phyloP scores from a whole-genome alignment of 2,329 filamentous ascomycete species.

The Arachnomyces sp. region DNA sequence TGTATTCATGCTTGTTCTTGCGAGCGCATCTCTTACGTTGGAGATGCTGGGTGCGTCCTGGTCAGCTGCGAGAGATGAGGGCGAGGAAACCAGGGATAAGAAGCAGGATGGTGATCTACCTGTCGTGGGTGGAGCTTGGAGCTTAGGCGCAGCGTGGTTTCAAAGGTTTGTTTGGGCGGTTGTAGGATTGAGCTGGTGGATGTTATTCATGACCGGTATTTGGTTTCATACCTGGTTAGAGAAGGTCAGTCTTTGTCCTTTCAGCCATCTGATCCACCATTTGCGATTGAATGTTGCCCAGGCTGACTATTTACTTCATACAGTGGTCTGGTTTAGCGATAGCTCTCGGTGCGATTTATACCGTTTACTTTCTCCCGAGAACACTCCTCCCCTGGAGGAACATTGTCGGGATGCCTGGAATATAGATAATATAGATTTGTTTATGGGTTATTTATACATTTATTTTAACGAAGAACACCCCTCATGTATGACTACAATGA shows the following conservation, averaged over 20 bases:
- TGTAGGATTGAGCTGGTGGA: constrained; percentile 72
- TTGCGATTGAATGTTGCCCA: not conserved
- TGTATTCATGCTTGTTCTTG: constrained; percentile 83
- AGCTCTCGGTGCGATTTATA: constrained; percentile 41
- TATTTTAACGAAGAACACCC: too few relatives aligned
- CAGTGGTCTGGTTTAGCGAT: constrained; percentile 44
- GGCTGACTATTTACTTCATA: constrained; percentile 9
- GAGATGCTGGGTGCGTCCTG: constrained; percentile 65
- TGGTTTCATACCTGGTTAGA: constrained; percentile 99
- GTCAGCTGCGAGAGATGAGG: constrained; percentile 50
- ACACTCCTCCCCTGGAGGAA: constrained; percentile 35
- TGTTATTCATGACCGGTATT: constrained; percentile 96
- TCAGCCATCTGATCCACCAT: not conserved
- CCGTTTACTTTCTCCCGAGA: constrained; percentile 45
- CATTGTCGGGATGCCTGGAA: constrained; percentile 37
- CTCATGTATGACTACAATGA: too few relatives aligned
- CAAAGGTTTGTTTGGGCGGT: constrained; percentile 48
- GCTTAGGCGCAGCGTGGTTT: constrained; percentile 48
- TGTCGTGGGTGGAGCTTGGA: constrained; percentile 23
- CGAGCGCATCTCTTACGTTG: constrained; percentile 70
- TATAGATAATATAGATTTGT: constrained; percentile 17
- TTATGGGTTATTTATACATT: constrained; percentile 6
- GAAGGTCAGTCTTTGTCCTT: constrained; percentile 53
- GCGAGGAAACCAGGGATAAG: constrained; percentile 34
- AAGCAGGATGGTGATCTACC: constrained; percentile 23